Conservation (phyloP, 2,329 filamentous ascomycete species). For the Monosporascus sp. region DNA sequence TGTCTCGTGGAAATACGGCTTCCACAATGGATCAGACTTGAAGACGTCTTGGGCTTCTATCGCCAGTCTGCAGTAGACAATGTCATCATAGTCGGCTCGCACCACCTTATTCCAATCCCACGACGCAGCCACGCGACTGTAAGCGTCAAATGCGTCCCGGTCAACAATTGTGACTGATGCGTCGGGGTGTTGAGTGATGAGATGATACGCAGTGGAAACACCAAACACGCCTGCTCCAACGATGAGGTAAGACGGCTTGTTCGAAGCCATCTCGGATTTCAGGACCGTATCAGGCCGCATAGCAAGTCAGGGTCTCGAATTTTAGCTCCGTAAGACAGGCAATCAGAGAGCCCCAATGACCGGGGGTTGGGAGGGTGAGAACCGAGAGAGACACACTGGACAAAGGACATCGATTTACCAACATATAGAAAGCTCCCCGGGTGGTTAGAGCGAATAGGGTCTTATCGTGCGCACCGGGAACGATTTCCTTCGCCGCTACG, state of each 20-base stretch:
- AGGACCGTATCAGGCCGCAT: neutral
- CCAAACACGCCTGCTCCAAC: constrained; percentile 60
- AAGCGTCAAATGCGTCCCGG: constrained; percentile 44
- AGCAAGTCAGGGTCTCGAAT: neutral
- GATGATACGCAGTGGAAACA: constrained; percentile 55
- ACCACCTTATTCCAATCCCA: constrained; percentile 68
- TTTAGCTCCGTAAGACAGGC: neutral
- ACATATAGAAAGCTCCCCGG: neutral
- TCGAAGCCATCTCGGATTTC: neutral
- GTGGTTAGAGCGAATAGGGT: neutral
- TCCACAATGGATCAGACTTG: constrained; percentile 50
- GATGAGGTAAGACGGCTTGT: constrained; percentile 41
- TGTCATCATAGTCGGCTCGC: constrained; percentile 61
- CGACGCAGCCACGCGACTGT: constrained; percentile 51
- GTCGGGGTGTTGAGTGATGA: constrained; percentile 43
- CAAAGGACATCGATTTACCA: neutral
- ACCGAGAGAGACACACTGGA: no score
- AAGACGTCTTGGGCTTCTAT: constrained; percentile 60
- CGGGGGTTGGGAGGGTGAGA: no score
- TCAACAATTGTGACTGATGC: constrained; percentile 51
- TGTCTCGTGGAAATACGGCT: constrained; percentile 52
- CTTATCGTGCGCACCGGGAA: neutral
- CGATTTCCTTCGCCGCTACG: neutral
- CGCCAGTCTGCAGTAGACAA: constrained; percentile 55
- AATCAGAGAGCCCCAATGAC: neutral